Percentiles rank a stretch among this genome's conserved stretches.
phyloP scores from a whole-genome alignment of 805 yeast genomes.

The Yamadazyma phyllophila region DNA sequence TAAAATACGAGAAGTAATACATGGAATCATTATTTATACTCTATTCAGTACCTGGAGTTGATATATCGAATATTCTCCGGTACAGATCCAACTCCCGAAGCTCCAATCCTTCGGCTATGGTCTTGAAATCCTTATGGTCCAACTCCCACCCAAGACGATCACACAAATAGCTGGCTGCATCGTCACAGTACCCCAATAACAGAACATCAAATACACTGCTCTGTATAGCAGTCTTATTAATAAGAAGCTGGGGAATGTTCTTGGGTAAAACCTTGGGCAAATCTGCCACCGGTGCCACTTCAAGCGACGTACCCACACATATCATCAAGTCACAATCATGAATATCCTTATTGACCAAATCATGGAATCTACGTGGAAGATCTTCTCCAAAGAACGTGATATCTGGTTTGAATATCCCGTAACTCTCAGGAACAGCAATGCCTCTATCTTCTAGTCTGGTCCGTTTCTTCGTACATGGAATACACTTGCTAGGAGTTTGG shows the following conservation, averaged over 20 bases:
- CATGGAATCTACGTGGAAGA: constrained; percentile 46
- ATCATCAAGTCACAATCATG: constrained; percentile 72
- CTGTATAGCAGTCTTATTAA: constrained; percentile 37
- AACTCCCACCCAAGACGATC: constrained; percentile 35
- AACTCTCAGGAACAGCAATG: constrained; percentile 26
- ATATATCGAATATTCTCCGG: neutral
- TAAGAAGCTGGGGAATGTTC: constrained; percentile 36
- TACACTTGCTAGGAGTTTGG: constrained; percentile 55
- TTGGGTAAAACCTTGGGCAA: constrained; percentile 35
- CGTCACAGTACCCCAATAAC: constrained; percentile 42
- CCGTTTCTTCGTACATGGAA: constrained; percentile 26
- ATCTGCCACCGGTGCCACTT: constrained; percentile 53
- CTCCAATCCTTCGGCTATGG: constrained; percentile 8
- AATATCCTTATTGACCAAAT: constrained; percentile 47
- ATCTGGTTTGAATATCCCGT: constrained; percentile 77
- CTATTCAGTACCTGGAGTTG: neutral
- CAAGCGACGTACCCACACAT: constrained; percentile 81
- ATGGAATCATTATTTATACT: too few species aligned
- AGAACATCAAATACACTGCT: constrained; percentile 39
- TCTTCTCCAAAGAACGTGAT: constrained; percentile 82
- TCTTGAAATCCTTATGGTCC: constrained; percentile 26
- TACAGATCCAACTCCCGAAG: neutral
- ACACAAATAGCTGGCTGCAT: constrained; percentile 34
- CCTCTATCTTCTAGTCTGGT: constrained; percentile 22
- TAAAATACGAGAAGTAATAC: too few species aligned